A percentile compares a stretch with the other conserved stretches of the same genome.
phyloP scores from a whole-genome alignment of 2,329 filamentous ascomycete genomes.

The Aspergillus oerlinghausenensis region DNA sequence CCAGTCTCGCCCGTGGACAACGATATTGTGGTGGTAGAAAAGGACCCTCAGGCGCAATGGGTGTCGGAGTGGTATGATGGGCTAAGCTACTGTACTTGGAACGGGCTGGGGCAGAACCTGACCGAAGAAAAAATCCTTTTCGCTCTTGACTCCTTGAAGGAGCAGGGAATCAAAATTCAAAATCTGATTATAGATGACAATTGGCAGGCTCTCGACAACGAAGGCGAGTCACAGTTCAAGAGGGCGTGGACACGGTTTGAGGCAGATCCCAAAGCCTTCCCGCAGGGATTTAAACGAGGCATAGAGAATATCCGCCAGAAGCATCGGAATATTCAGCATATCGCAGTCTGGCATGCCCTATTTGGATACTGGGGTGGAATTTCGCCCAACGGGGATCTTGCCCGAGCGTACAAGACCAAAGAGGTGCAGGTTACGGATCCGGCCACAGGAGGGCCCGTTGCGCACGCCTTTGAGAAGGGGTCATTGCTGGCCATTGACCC shows the following conservation, averaged over 20 bases:
- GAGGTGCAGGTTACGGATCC: slow-evolving; percentile 52
- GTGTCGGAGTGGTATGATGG: slow-evolving; percentile 87
- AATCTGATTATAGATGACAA: slow-evolving; percentile 96
- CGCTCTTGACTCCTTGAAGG: slow-evolving; percentile 67
- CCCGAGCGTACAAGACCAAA: slow-evolving; percentile 70
- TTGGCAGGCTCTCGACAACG: slow-evolving; percentile 73
- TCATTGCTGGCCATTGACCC: slow-evolving; percentile 69
- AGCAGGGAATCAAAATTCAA: slow-evolving; percentile 69
- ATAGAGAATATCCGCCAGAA: slow-evolving; percentile 64
- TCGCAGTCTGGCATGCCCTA: slow-evolving; percentile 93
- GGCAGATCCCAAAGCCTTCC: slow-evolving; percentile 74
- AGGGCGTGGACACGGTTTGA: slow-evolving; percentile 76
- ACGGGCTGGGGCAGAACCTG: slow-evolving; percentile 76
- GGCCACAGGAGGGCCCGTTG: slow-evolving; percentile 45
- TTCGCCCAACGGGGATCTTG: slow-evolving; percentile 67
- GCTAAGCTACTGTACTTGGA: slow-evolving; percentile 95
- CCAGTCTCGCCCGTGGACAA: slow-evolving; percentile 32
- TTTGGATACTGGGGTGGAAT: slow-evolving; percentile 89
- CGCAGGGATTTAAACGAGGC: slow-evolving; percentile 68
- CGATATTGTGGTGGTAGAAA: slow-evolving; percentile 43
- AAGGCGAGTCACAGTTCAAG: slow-evolving; percentile 49
- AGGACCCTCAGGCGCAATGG: slow-evolving; percentile 53
- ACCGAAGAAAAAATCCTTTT: slow-evolving; percentile 74
- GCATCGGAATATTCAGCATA: slow-evolving; percentile 70
- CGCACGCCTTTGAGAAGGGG: slow-evolving; percentile 27